Base-by-base conservation (phyloP, 2,329 filamentous ascomycete species). In the Phoma sp. region DNA sequence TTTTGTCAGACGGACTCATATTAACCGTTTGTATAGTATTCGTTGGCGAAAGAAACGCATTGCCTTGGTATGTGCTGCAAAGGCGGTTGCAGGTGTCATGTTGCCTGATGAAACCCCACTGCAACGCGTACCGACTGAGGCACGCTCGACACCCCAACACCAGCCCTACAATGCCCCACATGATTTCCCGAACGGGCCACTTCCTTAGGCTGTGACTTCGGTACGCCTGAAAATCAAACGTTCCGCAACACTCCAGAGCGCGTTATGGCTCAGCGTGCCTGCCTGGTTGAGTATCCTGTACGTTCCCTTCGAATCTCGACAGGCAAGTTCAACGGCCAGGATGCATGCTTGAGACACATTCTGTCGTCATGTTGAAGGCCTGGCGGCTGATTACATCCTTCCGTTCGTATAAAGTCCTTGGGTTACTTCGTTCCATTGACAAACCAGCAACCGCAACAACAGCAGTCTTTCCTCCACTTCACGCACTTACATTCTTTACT, bases 221-320 rank as follows among this genome's bases (percentile, higher is more conserved):
- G 68, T 70, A 59, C 48, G 63, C 27, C 14, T 52, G 69, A 51
- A 59, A 65, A 72, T 73, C 69, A 73, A 59, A 71, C 68, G 66
- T 68, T 62, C 63, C 64, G 69, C 62, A 60, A 67, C 44, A 50
- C 64, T 52, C 52, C 46, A 67, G 58, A 65, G 30, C 52, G 69
- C 70, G 69, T 73, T 57, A 69, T 49, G 43, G 55, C 66, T 66
- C 66, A 62, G 64, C 68, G 54, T 13, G 55, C 42, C 58, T 49
- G 47, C 38, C 53, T 59, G 62, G 62, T 60, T 58, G 59, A 59
- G 56, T 58, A 50, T 18, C 43, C 53, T 56, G 38, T 36, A 10
- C 40, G 24, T 29, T 33, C 37, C 38, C 6, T 38, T 13, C 25
- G 30, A 22, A 14, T 13, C 38, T 36, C 25, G 52, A 47, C 42